Percentiles rank a stretch among this genome's conserved stretches.
Conservation (phyloP, 441 rosid genomes). For the Viola pubescens region DNA sequence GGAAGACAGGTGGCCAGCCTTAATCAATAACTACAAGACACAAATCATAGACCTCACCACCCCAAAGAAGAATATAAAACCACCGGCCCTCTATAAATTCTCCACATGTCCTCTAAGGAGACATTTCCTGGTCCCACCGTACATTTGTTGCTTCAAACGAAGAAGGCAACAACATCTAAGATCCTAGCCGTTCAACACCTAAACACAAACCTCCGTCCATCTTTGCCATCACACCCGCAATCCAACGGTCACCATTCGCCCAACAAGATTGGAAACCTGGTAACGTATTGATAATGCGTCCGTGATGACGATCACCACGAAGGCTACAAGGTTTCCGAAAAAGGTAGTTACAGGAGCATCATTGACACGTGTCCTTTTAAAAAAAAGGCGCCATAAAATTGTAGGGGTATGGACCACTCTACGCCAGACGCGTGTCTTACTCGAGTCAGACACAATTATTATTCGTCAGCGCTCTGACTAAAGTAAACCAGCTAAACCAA, state of each 20-base stretch:
- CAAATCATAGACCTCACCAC: background rate
- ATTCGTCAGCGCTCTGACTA: background rate
- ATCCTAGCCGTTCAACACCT: background rate
- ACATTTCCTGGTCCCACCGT: constrained; percentile 17
- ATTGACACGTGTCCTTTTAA: constrained; percentile 16
- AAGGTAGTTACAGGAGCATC: background rate
- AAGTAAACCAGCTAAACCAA: too few relatives aligned
- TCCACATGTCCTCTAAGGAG: constrained; percentile 12
- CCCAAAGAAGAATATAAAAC: constrained; percentile 7
- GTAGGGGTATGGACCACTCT: constrained; percentile 12
- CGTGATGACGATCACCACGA: constrained; percentile 5
- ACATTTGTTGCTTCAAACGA: constrained; percentile 14
- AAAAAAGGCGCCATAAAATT: background rate
- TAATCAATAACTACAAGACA: background rate
- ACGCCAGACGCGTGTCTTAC: constrained; percentile 13
- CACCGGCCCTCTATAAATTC: constrained; percentile 3
- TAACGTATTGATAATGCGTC: constrained; percentile 3
- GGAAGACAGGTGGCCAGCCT: constrained; percentile 15
- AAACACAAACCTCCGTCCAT: background rate
- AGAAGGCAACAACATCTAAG: constrained; percentile 6
- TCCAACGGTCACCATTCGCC: background rate
- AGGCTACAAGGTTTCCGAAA: background rate
- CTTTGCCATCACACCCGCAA: background rate
- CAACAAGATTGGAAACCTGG: background rate
- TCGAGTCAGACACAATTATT: background rate